Conservation (phyloP, 495 filamentous ascomycete genomes). For the Neurospora tetrasperma region DNA sequence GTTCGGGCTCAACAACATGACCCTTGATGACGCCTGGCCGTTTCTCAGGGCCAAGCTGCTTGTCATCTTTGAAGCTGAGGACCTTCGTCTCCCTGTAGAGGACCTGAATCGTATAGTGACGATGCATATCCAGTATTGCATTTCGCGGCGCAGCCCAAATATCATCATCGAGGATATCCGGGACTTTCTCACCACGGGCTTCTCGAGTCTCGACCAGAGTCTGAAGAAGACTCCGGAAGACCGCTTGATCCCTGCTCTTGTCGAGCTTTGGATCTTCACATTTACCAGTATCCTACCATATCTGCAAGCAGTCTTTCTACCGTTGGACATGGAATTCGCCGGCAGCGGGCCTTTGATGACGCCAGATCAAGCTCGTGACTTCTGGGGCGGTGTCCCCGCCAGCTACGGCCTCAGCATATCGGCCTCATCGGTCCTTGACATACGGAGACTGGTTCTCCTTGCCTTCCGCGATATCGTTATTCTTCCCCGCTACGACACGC, state of each 20-base stretch:
- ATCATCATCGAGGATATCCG: conserved; percentile 69
- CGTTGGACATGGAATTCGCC: conserved; percentile 87
- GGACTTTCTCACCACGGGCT: conserved; percentile 72
- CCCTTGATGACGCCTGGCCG: conserved; percentile 88
- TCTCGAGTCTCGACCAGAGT: conserved; percentile 73
- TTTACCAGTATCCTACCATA: conserved; percentile 87
- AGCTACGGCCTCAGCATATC: conserved; percentile 25
- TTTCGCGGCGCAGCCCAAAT: conserved; percentile 54
- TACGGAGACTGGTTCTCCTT: conserved; percentile 79
- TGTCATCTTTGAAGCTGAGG: conserved; percentile 86
- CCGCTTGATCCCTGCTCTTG: conserved; percentile 69
- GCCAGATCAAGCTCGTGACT: conserved; percentile 66
- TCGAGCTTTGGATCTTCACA: conserved; percentile 87
- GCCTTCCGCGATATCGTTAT: conserved; percentile 84
- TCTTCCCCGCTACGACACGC: conserved; percentile 68
- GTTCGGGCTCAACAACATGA: conserved; percentile 71
- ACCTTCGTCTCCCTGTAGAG: conserved; percentile 80
- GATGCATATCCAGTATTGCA: conserved; percentile 68
- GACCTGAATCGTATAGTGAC: conserved; percentile 84
- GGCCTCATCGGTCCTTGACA: conserved; percentile 54
- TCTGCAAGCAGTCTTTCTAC: conserved; percentile 91
- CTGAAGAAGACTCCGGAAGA: conserved; percentile 70
- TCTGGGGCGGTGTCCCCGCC: conserved; percentile 60
- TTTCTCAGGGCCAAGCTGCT: conserved; percentile 85
- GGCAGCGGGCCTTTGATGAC: conserved; percentile 71